Evolutionary conservation across 257 asterid species (phyloP), one percentile per base, ranked within the genome.

Genomic region (Anisodus tanguticus): DNA sequence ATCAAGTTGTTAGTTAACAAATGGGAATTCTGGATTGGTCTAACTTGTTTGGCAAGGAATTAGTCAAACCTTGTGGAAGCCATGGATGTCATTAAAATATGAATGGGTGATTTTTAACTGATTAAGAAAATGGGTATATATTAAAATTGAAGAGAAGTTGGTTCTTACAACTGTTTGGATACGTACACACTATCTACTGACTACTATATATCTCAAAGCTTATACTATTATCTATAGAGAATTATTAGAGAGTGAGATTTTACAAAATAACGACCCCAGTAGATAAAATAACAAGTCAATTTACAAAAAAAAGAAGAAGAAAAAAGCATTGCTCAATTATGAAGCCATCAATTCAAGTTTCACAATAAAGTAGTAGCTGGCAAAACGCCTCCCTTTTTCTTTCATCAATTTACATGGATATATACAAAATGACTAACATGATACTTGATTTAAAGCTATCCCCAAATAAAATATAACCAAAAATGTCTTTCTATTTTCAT

Each of bases 81-180:
- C 5, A 17, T 17, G 12, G 39, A 62, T 62, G 4, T 49, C 15
- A 74, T 19, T 74, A 22, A 53, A 49, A 74, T 22, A 74, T 22
- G 35, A 31, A 59, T 22, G 22, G 78, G 4, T 8, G 8, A 68
- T 49, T 39, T 51, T 51, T 31, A 22, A 7, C 81, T 51, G 81
- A 51, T 53, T 26, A 76, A 51, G 26, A 12, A 11, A 49, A 74
- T 31, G 2, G 2, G 12, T 45, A 3, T 49, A 41, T 31, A 31
- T 31, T 31, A 22, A 51, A 13, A 76, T 51, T 51, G 5, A 12
- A 12, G n/a, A 47, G 60, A 74, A 37, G 26, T 19, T 12, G 5
- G 67, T 84, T 57, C 72, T 79, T 67, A 67, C 81, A 22, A 54
- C 64, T 79, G 54, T 22, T 43, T 66, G 16, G 64, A 57, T 57